Base-by-base conservation (phyloP, 2,329 filamentous ascomycete genomes). In the Knufia petricola region DNA sequence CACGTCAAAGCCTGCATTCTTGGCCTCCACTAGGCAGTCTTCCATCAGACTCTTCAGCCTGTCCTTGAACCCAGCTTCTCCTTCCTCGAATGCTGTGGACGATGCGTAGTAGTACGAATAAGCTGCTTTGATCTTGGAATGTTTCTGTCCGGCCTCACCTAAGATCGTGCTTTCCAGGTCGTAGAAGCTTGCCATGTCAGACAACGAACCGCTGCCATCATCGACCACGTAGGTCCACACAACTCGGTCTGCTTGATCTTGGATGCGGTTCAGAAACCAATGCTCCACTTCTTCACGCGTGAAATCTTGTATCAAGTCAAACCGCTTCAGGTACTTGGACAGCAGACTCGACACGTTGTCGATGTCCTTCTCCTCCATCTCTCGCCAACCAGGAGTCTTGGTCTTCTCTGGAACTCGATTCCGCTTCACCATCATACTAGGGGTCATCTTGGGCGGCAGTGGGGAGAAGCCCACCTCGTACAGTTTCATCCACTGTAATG, bases 21-120 rank as follows among this genome's bases (percentile, higher is more conserved):
- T 95, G 50, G 88, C 88, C 46, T 94, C 72, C 58, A 95, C 85
- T 48, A 98, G 74, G 0, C 86, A 85, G 64, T 98, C 92, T 58
- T 84, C 80, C 51, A 94, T 77, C 54, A 98, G 73, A 38, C 74
- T 69, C 64, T 94, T 89, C 54, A 98, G 76, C 21, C 90, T 81
- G n/a, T 74, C 70, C 69, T 89, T 89, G 57, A 94, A 74, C 24
- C 79, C 78, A 13, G 67, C 68, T 52, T 75, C 70, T 38, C 71
- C 61, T 17, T 64, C 62, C 2, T 62, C 63, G 55, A 95, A 84
- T 9, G 82, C 90, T 3, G 78, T 72, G 60, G 95, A 87, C 4
- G 84, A 85, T 50, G 86, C 92, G 64, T 98, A 98, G 75, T 98
- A 98, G 72, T 90, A 98, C 48, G 96, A 78, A 68, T 98, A 98